These are phyloP conservation scores for Aspergillus sparsus DNA, from an alignment of 495 filamentous ascomycete genomes.

Conservation along the genomic window DNA sequence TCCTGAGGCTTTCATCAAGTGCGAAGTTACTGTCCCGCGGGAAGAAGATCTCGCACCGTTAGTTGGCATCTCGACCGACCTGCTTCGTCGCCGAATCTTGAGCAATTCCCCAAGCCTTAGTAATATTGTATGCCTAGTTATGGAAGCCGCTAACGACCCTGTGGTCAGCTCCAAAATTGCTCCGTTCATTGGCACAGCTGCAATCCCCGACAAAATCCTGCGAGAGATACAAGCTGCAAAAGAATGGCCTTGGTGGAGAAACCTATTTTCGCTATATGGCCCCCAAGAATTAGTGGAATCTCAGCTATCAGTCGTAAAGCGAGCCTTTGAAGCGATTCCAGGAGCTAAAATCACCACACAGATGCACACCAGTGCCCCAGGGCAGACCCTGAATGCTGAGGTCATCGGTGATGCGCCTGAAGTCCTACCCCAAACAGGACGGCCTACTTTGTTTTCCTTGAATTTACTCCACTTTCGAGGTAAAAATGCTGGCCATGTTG, in stretches of 20 bases:
- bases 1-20: not conserved
- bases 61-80: not conserved
- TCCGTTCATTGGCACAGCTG: not conserved
- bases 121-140: not conserved
- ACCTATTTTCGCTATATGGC: not conserved
- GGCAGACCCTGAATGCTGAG: not conserved
- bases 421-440: not conserved
- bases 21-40: constrained; percentile 1
- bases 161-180: not conserved
- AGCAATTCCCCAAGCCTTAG: not conserved
- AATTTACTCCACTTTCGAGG: not conserved
- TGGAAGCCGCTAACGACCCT: not conserved
- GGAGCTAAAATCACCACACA: not conserved
- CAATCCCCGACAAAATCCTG: not conserved
- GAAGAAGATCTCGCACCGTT: constrained; percentile 4
- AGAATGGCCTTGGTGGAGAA: not conserved
- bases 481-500: not conserved
- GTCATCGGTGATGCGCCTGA: not conserved
- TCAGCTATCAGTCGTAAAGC: not conserved
- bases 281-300: not conserved
- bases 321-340: not conserved
- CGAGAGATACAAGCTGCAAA: not conserved
- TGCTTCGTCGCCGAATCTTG: constrained; percentile 5
- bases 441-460: not conserved
- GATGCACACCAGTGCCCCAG: not conserved